Evolutionary conservation across 371 early-diverging fungal genomes (phyloP).

Genomic region (Mortierella sp.): DNA sequence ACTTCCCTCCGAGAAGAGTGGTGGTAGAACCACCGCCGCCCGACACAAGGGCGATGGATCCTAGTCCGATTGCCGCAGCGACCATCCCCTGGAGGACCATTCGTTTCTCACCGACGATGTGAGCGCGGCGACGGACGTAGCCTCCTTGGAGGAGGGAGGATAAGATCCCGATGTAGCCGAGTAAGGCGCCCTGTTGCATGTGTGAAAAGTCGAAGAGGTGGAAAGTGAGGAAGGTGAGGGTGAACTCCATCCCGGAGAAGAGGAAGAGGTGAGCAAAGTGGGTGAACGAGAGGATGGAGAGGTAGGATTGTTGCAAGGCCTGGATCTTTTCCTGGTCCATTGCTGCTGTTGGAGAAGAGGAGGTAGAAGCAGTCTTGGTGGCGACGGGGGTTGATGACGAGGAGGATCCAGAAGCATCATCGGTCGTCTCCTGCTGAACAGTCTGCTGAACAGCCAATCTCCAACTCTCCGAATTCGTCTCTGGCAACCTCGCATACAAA

Average conservation of each 20-base stretch:
- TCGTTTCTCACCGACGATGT: conserved; percentile 76
- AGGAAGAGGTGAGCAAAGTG: conserved; percentile 92
- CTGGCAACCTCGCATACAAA: conserved; percentile 81
- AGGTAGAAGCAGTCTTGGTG: neutral
- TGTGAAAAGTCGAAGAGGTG: conserved; percentile 90
- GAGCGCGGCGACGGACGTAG: conserved; percentile 87
- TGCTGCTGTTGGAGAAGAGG: neutral
- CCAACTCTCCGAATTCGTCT: conserved; percentile 76
- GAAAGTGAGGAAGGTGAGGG: conserved; percentile 95
- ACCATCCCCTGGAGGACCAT: conserved; percentile 87
- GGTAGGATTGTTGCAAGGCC: conserved; percentile 57
- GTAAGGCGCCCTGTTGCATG: conserved; percentile 90
- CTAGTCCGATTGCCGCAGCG: conserved; percentile 78
- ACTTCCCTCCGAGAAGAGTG: neutral
- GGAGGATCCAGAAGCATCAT: neutral
- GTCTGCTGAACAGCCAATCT: conserved; percentile 39
- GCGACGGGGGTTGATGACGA: neutral
- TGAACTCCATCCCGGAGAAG: conserved; percentile 98
- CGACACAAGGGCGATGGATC: conserved; percentile 71
- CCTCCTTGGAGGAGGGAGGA: conserved; percentile 94
- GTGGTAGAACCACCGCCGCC: conserved; percentile 12
- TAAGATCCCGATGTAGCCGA: conserved; percentile 90
- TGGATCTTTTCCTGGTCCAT: conserved; percentile 26
- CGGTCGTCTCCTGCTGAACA: conserved; percentile 19
- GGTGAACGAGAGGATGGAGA: conserved; percentile 72